Base-by-base conservation (phyloP, 2,329 filamentous ascomycete genomes). In the Arthroderma uncinatum region DNA sequence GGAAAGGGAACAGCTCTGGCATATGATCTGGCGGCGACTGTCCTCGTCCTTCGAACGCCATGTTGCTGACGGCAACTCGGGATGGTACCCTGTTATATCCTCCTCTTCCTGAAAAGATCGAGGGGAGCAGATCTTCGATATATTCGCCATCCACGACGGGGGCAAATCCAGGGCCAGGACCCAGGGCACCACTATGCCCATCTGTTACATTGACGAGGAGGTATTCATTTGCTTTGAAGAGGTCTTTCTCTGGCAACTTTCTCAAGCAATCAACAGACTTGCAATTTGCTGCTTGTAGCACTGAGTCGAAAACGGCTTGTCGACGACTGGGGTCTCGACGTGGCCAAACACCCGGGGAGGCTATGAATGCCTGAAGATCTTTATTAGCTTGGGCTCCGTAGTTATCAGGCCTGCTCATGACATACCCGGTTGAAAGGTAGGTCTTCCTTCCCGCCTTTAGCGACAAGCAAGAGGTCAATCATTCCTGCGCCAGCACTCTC, bases 401-500 rank as follows among this genome's bases (percentile, higher is more conserved):
- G 12, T 19, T 36, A 16, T 25, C 16, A 9, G n/a, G 3, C 12
- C 28, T 10, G 28, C 19, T 42, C 12, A 14, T 14, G 28, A 23
- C 25, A 33, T 47, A 54, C 56, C 36, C 37, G 50, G 23, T 54
- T 23, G 37, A 57, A 57, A n/a, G 56, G 56, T 6, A 57, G 37
- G 19, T 44, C 28, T 25, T 54, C 56, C n/a, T 54, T 23, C 0
- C 56, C 56, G 5, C 30, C 37, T 34, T 54, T 54, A 16, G 48
- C 50, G 3, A 54, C 39, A 23, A 54, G 34, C 19, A 57, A 16
- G 10, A 57, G 48, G 30, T 56, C 42, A 19, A 56, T 33, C 34
- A 50, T 50, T 12, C 54, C 54, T 3, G 54, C 54, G 14, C 79
- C 79, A 30, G 79, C 78, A 25, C 74, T 78, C 63, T 79, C 70